Evolutionary conservation across 345 rosid genomes (phyloP), one percentile per base, ranked within the genome.

Genomic region (Salix caprea): DNA sequence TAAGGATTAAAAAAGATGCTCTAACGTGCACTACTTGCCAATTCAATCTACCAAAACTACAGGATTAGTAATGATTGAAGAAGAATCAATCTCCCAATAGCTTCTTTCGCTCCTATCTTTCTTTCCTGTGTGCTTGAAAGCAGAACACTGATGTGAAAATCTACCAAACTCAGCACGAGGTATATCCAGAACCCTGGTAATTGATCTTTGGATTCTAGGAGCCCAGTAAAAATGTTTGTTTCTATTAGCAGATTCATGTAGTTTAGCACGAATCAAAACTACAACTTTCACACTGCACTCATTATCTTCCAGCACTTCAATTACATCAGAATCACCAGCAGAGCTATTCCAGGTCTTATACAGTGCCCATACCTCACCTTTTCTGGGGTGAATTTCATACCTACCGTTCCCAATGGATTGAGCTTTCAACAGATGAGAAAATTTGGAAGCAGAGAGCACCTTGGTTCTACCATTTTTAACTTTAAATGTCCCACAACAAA

Each of bases 361-460:
- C 36, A 86, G 13, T n/a, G 94, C 91, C 94, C 91, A 91, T 32
- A 89, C 72, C 86, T 89, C 87, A 26, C 86, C 91, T 73, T 84
- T 72, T 52, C 76, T 79, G 3, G 93, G 91, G 68, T 74, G 83
- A 44, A 89, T 71, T 73, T 83, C 83, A 60, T 64, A 82, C 72
- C 60, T 78, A 71, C 60, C 36, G 73, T 32, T 72, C 13, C 77
- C 79, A 34, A 36, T 15, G 28, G 54, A 7, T 64, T 73, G 74
- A 6, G 85, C 89, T 42, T 73, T 77, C 48, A 84, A 70, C 70
- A 56, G 73, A 78, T 89, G 93, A 39, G 95, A 91, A 76, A 91
- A 85, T 46, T 66, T 73, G 67, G 77, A 61, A 26, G 72, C 70
- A 9, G 61, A 39, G 67, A 85, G 67, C 54, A 83, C 84, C 19